Percentiles rank a stretch among this genome's conserved stretches.
Evolutionary conservation across 371 early-diverging fungal species (phyloP).

Genomic region (Gilbertella persicaria): DNA sequence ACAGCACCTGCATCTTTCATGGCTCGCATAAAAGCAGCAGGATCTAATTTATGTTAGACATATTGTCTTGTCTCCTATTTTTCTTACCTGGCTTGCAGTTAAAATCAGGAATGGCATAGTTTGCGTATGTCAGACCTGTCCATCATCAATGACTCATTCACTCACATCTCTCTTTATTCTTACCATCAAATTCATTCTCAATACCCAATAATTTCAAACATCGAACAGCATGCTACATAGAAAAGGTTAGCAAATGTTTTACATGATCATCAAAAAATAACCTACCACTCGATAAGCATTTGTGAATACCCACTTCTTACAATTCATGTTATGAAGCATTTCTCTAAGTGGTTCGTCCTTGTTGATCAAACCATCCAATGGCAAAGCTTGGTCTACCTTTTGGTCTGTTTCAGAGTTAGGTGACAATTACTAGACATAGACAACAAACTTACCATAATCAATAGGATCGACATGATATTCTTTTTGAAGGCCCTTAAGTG

Average conservation of each 20-base stretch:
- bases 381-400: conserved; percentile 74
- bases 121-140: conserved; percentile 68
- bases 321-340: conserved; percentile 59
- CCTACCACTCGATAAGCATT: conserved; percentile 75
- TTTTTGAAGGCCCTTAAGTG: conserved; percentile 74
- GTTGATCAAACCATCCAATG: conserved; percentile 67
- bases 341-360: conserved; percentile 59
- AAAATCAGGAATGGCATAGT: conserved; percentile 72
- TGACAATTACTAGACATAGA: not conserved
- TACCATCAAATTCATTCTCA: conserved; percentile 77
- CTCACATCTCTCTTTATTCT: not conserved
- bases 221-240: conserved; percentile 67
- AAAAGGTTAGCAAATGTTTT: not conserved
- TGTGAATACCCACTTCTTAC: conserved; percentile 83
- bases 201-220: conserved; percentile 68
- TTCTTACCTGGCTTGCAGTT: conserved; percentile 74
- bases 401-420: conserved; percentile 37
- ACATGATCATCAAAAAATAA: not conserved
- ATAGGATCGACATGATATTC: conserved; percentile 70
- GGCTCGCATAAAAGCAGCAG: conserved; percentile 58
- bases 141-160: not conserved
- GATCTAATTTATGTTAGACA: conserved; percentile 23
- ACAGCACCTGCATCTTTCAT: conserved; percentile 71
- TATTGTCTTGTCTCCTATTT: not conserved
- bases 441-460: conserved; percentile 49